These are phyloP conservation scores for Dissophora ornata DNA, from an alignment of 192 early-diverging fungal genomes.

Conservation along the genomic window DNA sequence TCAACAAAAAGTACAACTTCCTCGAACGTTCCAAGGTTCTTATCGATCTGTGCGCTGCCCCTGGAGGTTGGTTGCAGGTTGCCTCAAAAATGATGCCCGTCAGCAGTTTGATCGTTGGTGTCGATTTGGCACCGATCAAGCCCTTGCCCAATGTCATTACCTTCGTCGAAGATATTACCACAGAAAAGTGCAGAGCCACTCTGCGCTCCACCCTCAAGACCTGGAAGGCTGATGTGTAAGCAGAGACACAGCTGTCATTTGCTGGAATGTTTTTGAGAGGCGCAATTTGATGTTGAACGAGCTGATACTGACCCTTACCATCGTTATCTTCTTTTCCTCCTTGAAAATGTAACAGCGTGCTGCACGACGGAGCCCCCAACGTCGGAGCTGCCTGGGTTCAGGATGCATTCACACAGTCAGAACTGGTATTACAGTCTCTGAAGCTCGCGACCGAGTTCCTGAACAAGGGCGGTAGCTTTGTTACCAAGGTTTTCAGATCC, in stretches of 20 bases:
- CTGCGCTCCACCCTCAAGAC: conserved; percentile 93
- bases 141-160: conserved; percentile 96
- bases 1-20: conserved; percentile 99
- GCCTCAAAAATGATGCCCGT: conserved; percentile 99
- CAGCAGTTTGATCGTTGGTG: conserved; percentile 91
- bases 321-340: neutral
- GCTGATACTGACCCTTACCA: neutral
- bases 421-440: conserved; percentile 90
- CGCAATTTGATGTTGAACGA: neutral
- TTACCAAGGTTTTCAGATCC: conserved; percentile 98
- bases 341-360: conserved; percentile 69
- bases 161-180: conserved; percentile 96
- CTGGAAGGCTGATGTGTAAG: conserved; percentile 97
- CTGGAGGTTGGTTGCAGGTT: conserved; percentile 98
- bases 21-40: conserved; percentile 86
- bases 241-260: neutral
- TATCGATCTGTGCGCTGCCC: conserved; percentile 98
- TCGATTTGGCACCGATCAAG: conserved; percentile 96
- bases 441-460: conserved; percentile 96
- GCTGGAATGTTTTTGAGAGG: neutral
- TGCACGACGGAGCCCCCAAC: conserved; percentile 99
- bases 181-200: conserved; percentile 88
- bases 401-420: conserved; percentile 96
- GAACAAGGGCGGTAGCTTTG: conserved; percentile 88
- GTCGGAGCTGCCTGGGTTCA: conserved; percentile 96